A percentile compares a stretch with the other conserved stretches of the same genome.
These are phyloP conservation scores for Lecanicillium sp. DNA, from an alignment of 2,329 filamentous ascomycete species.

Conservation along the genomic window DNA sequence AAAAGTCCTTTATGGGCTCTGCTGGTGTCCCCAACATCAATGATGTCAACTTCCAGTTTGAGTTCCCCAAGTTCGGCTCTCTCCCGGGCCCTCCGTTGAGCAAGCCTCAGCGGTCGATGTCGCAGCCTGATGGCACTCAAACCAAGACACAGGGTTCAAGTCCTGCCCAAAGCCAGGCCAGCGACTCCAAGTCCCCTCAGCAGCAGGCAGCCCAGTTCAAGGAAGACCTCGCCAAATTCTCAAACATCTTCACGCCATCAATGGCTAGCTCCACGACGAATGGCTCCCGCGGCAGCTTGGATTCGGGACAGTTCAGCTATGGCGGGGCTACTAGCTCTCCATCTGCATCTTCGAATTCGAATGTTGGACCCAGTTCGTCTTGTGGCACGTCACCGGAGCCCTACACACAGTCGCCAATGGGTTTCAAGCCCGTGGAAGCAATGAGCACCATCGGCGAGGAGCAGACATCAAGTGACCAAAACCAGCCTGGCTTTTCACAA, in stretches of 20 bases:
- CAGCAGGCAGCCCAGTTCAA: conserved; percentile 23
- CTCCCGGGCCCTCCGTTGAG: conserved; percentile 43
- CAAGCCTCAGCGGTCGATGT: conserved; percentile 18
- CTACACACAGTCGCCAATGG: conserved; percentile 60
- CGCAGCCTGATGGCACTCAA: conserved; percentile 25
- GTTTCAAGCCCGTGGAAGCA: conserved; percentile 56
- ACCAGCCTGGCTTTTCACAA: conserved; percentile 23
- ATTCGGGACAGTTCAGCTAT: conserved; percentile 39
- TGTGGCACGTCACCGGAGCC: conserved; percentile 76
- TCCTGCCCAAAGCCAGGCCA: conserved; percentile 21
- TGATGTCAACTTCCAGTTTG: conserved; percentile 84
- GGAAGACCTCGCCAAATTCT: conserved; percentile 47
- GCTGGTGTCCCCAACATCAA: conserved; percentile 51
- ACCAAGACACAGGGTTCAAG: conserved; percentile 13
- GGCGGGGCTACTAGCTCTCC: conserved; percentile 54
- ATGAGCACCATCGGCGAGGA: conserved; percentile 61
- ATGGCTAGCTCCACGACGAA: conserved; percentile 36
- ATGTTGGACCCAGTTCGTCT: conserved; percentile 52
- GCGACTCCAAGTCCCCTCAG: conserved; percentile 14
- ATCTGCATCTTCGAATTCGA: conserved; percentile 54
- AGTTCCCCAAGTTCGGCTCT: conserved; percentile 89
- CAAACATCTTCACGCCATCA: conserved; percentile 52
- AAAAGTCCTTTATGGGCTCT: conserved; percentile 32
- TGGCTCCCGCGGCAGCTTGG: conserved; percentile 41
- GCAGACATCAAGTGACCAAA: conserved; percentile 34